These are phyloP conservation scores for Chrysopogon serrulatus DNA, from an alignment of 176 grass and related monocot genomes.

Conservation along the genomic window DNA sequence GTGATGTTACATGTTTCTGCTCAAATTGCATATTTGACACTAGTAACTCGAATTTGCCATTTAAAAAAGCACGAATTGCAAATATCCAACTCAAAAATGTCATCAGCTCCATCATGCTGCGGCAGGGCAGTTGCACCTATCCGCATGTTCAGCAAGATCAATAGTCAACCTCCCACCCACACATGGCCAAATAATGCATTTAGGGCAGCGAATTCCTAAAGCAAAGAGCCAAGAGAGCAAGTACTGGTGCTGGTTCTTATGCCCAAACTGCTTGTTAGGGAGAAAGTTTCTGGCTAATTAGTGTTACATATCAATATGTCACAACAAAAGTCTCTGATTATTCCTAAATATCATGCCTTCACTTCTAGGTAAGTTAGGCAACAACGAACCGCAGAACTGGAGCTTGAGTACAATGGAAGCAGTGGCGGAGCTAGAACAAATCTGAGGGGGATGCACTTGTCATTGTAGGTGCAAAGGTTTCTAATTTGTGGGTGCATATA, in stretches of 20 bases:
- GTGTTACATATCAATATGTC: neutral
- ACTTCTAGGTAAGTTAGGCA: neutral
- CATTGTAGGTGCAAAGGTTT: no score
- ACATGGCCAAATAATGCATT: no score
- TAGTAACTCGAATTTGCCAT: neutral
- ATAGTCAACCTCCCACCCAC: neutral
- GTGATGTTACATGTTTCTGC: neutral
- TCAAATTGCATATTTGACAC: neutral
- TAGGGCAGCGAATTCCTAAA: neutral
- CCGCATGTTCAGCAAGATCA: neutral
- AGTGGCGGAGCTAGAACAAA: no score
- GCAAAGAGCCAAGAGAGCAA: neutral
- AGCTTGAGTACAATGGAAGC: neutral
- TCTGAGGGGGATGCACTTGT: no score
- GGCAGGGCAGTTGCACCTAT: neutral
- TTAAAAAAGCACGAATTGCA: neutral
- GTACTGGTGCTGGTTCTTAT: neutral
- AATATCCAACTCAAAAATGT: neutral
- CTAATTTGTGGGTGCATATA: no score
- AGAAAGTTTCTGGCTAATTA: neutral
- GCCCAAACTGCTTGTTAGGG: neutral
- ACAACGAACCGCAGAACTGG: neutral
- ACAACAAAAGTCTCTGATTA: neutral
- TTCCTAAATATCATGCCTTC: slow-evolving; percentile 2
- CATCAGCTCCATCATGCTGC: neutral